Conservation (phyloP, 2,329 filamentous ascomycete genomes). For the Aspergillaceae sp. region DNA sequence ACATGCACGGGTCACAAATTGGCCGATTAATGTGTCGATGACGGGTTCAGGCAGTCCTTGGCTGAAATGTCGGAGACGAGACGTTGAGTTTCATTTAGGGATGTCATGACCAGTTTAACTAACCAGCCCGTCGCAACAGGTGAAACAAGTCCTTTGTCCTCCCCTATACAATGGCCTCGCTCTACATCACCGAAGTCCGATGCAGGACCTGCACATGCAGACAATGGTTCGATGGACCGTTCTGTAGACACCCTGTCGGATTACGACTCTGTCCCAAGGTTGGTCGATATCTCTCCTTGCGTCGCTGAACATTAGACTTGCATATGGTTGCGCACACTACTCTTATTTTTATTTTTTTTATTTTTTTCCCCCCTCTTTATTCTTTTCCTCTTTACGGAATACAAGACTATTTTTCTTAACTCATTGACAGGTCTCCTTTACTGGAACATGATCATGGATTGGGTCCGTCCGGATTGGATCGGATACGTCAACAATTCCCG, state of each 20-base stretch:
- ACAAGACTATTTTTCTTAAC: constrained; percentile 7
- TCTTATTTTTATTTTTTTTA: not conserved
- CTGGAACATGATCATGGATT: constrained; percentile 84
- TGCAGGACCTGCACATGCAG: constrained; percentile 38
- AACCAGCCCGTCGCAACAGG: constrained; percentile 14
- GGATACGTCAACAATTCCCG: constrained; percentile 80
- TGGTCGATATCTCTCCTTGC: constrained; percentile 29
- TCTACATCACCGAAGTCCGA: constrained; percentile 29
- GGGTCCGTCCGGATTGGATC: constrained; percentile 75
- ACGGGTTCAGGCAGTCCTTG: too few relatives aligned
- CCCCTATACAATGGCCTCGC: constrained; percentile 25
- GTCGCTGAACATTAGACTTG: constrained; percentile 1
- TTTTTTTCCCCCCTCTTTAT: too few relatives aligned
- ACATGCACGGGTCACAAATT: too few relatives aligned
- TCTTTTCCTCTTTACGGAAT: not conserved
- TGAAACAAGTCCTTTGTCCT: constrained; percentile 34
- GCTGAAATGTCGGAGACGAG: too few relatives aligned
- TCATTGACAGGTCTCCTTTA: constrained; percentile 59
- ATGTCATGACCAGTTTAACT: not conserved
- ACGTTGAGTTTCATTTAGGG: too few relatives aligned
- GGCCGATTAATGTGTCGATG: too few relatives aligned
- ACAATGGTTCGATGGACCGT: constrained; percentile 57
- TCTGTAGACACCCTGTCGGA: constrained; percentile 67
- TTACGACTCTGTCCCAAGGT: constrained; percentile 68
- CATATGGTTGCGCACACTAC: not conserved